Percentiles rank a stretch among this genome's conserved stretches.
These are phyloP conservation scores for Dissophora ornata DNA, from an alignment of 192 early-diverging fungal genomes.

Conservation along the genomic window DNA sequence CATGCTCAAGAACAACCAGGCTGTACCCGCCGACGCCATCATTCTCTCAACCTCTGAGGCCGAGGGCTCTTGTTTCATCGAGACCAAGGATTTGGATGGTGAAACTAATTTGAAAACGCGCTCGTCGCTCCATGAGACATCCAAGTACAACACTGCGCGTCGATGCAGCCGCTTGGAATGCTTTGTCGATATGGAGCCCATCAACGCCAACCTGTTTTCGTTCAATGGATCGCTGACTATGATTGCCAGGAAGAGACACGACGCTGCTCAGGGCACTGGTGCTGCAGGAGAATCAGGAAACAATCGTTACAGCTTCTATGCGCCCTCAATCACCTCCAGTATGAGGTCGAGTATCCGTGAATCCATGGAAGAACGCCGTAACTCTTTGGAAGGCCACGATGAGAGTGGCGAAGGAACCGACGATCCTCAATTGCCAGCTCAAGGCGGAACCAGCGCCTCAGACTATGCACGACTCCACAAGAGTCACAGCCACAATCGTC, in stretches of 20 bases:
- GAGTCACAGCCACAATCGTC: conserved; percentile 12
- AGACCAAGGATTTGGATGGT: conserved; percentile 96
- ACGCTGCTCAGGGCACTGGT: neutral
- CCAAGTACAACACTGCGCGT: conserved; percentile 73
- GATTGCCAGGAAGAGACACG: conserved; percentile 28
- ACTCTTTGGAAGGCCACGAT: neutral
- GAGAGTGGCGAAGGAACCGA: neutral
- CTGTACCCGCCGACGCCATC: conserved; percentile 86
- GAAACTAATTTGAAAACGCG: conserved; percentile 98
- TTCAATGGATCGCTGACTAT: conserved; percentile 78
- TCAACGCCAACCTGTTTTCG: conserved; percentile 81
- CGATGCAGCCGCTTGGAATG: conserved; percentile 77
- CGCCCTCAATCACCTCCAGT: conserved; percentile 48
- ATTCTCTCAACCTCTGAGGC: conserved; percentile 83
- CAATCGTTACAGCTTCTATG: conserved; percentile 36
- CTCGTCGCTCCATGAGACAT: conserved; percentile 71
- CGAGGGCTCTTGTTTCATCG: conserved; percentile 84
- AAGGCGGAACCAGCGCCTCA: conserved; percentile 41
- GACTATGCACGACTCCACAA: conserved; percentile 50
- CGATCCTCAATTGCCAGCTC: conserved; percentile 13
- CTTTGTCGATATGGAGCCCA: conserved; percentile 79
- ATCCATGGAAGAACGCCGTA: conserved; percentile 42
- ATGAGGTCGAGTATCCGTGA: conserved; percentile 47
- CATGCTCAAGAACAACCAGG: conserved; percentile 82
- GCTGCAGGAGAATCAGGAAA: conserved; percentile 8